A percentile compares a stretch with the other conserved stretches of the same genome.
These are phyloP conservation scores for Podochytrium sp. DNA, from an alignment of 192 early-diverging fungal species.

Conservation along the genomic window DNA sequence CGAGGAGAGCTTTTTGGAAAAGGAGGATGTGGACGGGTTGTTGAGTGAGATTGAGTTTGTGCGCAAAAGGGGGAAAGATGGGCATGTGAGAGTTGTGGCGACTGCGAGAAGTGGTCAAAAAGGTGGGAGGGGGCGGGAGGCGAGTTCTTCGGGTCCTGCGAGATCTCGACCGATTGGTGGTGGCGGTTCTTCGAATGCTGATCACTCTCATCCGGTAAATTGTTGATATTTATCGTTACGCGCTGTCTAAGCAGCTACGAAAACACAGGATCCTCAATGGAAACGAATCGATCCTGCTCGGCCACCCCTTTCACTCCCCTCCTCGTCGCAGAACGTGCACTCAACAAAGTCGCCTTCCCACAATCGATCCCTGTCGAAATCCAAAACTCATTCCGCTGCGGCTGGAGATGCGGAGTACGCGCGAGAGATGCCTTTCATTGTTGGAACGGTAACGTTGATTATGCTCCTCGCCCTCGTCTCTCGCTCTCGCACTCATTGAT, in stretches of 20 bases:
- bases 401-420: constrained; percentile 14
- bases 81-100: constrained; percentile 19
- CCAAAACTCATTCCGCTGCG: not conserved
- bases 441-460: constrained; percentile 51
- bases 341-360: not conserved
- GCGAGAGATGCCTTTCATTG: constrained; percentile 60
- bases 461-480: constrained; percentile 8
- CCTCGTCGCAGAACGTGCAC: not conserved
- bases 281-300: constrained; percentile 23
- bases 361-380: constrained; percentile 16
- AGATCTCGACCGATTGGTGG: no score
- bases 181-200: no score
- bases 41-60: constrained; percentile 39
- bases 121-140: not conserved
- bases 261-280: constrained; percentile 21
- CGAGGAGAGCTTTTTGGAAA: constrained; percentile 28
- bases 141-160: not conserved
- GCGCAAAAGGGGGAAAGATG: constrained; percentile 22
- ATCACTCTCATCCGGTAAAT: no score
- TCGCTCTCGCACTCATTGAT: not conserved
- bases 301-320: not conserved
- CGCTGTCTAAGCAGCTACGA: no score
- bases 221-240: no score
- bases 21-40: constrained; percentile 27
- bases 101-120: not conserved